phyloP scores from a whole-genome alignment of 768 basidiomycete genomes.

The Pulveroboletus sp. region DNA sequence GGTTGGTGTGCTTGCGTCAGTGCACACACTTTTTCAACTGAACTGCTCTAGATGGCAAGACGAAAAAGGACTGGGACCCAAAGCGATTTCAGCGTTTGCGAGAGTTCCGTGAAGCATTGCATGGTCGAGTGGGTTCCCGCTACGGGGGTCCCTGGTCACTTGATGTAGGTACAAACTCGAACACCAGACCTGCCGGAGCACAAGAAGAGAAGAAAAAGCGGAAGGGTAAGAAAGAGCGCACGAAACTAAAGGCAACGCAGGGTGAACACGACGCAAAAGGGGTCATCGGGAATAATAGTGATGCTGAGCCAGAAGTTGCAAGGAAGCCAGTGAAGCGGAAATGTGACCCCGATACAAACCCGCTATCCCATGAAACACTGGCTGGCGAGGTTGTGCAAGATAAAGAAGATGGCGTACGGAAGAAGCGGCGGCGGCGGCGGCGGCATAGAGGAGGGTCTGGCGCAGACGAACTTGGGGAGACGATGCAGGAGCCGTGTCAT shows the following conservation, averaged over 20 bases:
- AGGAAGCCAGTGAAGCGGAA: conserved; percentile 14
- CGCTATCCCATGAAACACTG: conserved; percentile 5
- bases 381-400: conserved; percentile 9
- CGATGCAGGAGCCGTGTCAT: background rate
- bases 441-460: conserved; percentile 35
- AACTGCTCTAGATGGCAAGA: conserved; percentile 15
- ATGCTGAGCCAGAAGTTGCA: background rate
- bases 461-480: background rate
- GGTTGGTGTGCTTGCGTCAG: conserved; percentile 14
- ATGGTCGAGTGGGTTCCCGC: conserved; percentile 33
- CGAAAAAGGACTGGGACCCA: conserved; percentile 51
- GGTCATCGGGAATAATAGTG: background rate
- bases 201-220: conserved; percentile 48
- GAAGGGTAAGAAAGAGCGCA: conserved; percentile 67
- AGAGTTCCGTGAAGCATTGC: conserved; percentile 65
- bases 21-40: background rate
- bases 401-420: conserved; percentile 8
- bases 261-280: conserved; percentile 10
- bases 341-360: conserved; percentile 9
- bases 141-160: conserved; percentile 21
- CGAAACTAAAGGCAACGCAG: conserved; percentile 41
- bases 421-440: conserved; percentile 41
- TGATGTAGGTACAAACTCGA: background rate
- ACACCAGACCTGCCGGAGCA: conserved; percentile 6
- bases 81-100: conserved; percentile 59